phyloP scores from a whole-genome alignment of 1,284 basidiomycete genomes.

The Sanghuangporus baumii region DNA sequence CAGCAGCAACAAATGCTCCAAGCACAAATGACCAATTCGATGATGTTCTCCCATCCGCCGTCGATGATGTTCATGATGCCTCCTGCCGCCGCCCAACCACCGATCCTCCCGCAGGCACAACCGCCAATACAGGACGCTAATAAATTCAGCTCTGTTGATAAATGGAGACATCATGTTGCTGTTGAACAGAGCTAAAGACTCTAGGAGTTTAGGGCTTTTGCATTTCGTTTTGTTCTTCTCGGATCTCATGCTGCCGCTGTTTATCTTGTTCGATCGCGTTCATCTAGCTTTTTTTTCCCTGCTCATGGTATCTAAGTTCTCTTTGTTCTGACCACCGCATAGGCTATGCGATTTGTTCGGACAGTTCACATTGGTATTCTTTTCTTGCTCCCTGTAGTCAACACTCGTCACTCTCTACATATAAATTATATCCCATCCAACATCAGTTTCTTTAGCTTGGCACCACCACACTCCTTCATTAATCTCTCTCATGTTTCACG shows the following conservation, averaged over 20 bases:
- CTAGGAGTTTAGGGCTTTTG: background rate
- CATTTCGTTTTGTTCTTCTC: constrained; percentile 12
- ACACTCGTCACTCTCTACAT: background rate
- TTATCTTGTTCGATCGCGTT: background rate
- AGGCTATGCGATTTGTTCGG: background rate
- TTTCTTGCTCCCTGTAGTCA: background rate
- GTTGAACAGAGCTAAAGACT: constrained; percentile 41
- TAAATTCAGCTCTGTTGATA: constrained; percentile 67
- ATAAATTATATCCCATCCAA: background rate
- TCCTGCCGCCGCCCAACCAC: constrained; percentile 24
- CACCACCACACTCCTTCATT: background rate
- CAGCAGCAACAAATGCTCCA: constrained; percentile 70
- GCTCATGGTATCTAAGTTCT: background rate
- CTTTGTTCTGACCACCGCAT: no score
- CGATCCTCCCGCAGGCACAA: constrained; percentile 33
- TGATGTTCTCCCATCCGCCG: constrained; percentile 57
- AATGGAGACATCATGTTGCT: constrained; percentile 72
- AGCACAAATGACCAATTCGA: constrained; percentile 64
- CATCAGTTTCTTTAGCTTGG: background rate
- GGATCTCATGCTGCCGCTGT: background rate
- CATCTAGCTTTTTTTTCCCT: background rate
- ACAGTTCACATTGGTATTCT: background rate
- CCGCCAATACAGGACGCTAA: constrained; percentile 43
- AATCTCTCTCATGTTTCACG: background rate
- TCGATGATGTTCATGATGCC: constrained; percentile 60